Base-by-base conservation (phyloP, 306 rosid genomes). In the Neltuma alba region DNA sequence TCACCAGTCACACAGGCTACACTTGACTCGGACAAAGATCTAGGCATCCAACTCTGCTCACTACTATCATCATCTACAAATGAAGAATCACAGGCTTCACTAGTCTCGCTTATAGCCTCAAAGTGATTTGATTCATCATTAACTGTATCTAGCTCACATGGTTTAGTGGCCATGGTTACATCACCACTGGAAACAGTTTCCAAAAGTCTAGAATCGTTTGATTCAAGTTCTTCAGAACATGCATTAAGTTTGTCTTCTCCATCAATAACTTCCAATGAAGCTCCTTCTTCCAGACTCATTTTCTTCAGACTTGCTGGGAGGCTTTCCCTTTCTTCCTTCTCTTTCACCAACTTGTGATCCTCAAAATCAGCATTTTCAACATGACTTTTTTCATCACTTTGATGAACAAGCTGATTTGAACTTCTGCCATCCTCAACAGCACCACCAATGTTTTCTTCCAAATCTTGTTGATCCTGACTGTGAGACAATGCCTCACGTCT, bases 1-100 rank as follows among this genome's bases (percentile, higher is more conserved):
- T 96, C 99, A 66, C 93, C 86, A 6, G 99, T 96, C 81, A 91
- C 67, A 79, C 97, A 96, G 48, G 99, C 99, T 42, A 96, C 94
- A 75, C 86, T 93, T 15, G 97, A 90, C 82, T 96, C 99, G 16
- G 97, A 93, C 90, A 96, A 83, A 55, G 98, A 91, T 79, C 93
- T 83, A 76, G 93, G 80, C 89, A 83, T 88, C 99, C 98, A 96
- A 85, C 97, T 93, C 82, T 93, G 96, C 86, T 91, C 99, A 66
- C 92, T 91, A 41, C 54, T 78, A 83, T 79, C 88, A 80, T 91
- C 99, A 84, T 89, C 91, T 42, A 74, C 85, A 85, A 61, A 82
- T 15, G 89, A 87, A 74, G 84, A 74, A 68, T 91, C 89, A 72
- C 89, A 69, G 80, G 92, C 88, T 88, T 83, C 89, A 1, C 84